phyloP scores from a whole-genome alignment of 1,284 basidiomycete genomes.

The Cutaneotrichosporon cutaneum region DNA sequence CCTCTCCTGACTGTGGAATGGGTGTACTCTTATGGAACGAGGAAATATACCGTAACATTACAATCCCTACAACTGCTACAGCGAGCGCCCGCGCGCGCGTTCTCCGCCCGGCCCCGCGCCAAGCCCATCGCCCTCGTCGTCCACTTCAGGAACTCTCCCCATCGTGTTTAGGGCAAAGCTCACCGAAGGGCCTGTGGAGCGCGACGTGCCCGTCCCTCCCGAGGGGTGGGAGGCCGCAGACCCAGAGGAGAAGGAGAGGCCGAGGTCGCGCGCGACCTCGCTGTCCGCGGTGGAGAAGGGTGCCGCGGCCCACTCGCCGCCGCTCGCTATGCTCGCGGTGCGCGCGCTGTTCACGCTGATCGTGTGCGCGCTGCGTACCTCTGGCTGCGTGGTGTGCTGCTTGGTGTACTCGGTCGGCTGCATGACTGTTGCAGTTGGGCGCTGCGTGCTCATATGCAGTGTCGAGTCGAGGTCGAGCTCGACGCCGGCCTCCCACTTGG shows the following conservation, averaged over 20 bases:
- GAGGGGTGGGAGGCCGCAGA: background rate
- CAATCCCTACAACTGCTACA: background rate
- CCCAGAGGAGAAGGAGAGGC: conserved; percentile 4
- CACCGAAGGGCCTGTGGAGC: background rate
- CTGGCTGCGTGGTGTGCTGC: conserved; percentile 7
- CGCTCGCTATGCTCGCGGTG: conserved; percentile 9
- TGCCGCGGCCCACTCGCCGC: conserved; percentile 19
- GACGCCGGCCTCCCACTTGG: conserved; percentile 52
- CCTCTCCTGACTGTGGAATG: too few relatives aligned
- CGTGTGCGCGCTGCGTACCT: conserved; percentile 11
- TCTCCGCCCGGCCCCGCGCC: background rate
- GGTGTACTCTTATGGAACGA: background rate
- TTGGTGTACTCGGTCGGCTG: background rate
- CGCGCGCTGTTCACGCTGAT: conserved; percentile 10
- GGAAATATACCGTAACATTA: background rate
- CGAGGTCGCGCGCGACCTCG: conserved; percentile 6
- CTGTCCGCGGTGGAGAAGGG: conserved; percentile 4
- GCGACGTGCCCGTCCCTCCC: background rate
- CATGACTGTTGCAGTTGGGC: background rate
- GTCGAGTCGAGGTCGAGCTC: conserved; percentile 45
- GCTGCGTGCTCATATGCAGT: conserved; percentile 18
- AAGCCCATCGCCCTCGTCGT: background rate
- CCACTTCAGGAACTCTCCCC: background rate
- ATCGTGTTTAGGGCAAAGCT: conserved; percentile 3
- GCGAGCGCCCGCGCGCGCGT: background rate